Percentiles rank a stretch among this genome's conserved stretches.
Evolutionary conservation across 1,139 yeast genomes (phyloP).

Genomic region (Debaryomyces coudertii): DNA sequence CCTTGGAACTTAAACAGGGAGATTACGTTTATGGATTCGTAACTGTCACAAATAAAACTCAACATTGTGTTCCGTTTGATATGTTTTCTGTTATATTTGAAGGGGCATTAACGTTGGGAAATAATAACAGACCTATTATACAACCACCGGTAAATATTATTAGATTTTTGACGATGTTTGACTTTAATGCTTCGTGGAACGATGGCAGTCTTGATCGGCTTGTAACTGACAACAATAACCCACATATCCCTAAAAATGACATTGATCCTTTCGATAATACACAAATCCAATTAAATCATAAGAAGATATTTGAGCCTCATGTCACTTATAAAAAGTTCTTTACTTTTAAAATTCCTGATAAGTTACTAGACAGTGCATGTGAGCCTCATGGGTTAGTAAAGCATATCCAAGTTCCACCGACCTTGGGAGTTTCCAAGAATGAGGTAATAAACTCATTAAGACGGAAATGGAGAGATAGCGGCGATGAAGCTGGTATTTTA

Average conservation of each 20-base stretch:
- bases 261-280: slow-evolving; percentile 40
- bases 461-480: slow-evolving; percentile 30
- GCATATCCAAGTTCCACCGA: slow-evolving; percentile 42
- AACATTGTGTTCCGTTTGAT: slow-evolving; percentile 37
- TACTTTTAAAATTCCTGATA: slow-evolving; percentile 43
- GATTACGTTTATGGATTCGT: slow-evolving; percentile 45
- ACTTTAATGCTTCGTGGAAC: slow-evolving; percentile 47
- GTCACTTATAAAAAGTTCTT: slow-evolving; percentile 45
- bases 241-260: slow-evolving; percentile 23
- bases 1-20: slow-evolving; percentile 41
- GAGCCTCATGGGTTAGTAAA: slow-evolving; percentile 35
- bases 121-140: slow-evolving; percentile 20
- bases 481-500: slow-evolving; percentile 11
- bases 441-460: slow-evolving; percentile 32
- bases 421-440: slow-evolving; percentile 34
- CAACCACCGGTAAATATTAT: slow-evolving; percentile 21
- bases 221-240: slow-evolving; percentile 32
- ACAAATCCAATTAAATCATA: slow-evolving; percentile 28
- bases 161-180: slow-evolving; percentile 43
- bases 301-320: slow-evolving; percentile 35
- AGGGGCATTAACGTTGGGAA: slow-evolving; percentile 34
- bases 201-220: slow-evolving; percentile 39
- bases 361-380: slow-evolving; percentile 40
- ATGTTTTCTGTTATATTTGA: slow-evolving; percentile 45
- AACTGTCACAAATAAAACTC: slow-evolving; percentile 36